Percentiles rank a stretch among this genome's conserved stretches.
These are phyloP conservation scores for Azolla pinnata DNA, from an alignment of 75 land plant species.

Conservation along the genomic window DNA sequence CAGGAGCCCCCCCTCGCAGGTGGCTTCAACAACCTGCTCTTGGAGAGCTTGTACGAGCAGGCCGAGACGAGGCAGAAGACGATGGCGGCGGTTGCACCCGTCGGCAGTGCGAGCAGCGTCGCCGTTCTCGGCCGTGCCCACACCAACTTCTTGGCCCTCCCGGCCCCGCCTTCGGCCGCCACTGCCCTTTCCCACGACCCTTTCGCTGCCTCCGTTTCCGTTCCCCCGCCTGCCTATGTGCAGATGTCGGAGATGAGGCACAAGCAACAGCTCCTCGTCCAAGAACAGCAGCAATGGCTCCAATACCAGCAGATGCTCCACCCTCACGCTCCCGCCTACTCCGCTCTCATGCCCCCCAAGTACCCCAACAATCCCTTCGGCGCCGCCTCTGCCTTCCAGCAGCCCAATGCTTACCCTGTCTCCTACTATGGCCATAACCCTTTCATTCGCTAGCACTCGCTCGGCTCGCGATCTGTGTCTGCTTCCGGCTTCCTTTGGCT, in stretches of 20 bases:
- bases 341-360: too few species aligned
- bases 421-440: too few species aligned
- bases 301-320: constrained; percentile 65
- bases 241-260: constrained; percentile 81
- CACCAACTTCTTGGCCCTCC: constrained; percentile 54
- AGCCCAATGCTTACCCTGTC: too few species aligned
- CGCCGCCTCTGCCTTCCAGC: too few species aligned
- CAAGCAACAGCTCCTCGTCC: constrained; percentile 66
- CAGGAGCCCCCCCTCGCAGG: constrained; percentile 49
- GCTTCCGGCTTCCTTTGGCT: too few species aligned
- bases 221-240: constrained; percentile 84
- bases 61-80: constrained; percentile 50
- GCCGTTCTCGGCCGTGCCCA: constrained; percentile 41
- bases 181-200: constrained; percentile 54
- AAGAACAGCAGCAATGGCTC: constrained; percentile 81
- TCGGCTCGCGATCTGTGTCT: too few species aligned
- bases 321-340: too few species aligned
- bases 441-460: too few species aligned
- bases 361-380: too few species aligned
- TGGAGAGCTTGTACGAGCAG: constrained; percentile 86
- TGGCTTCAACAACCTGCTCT: constrained; percentile 58
- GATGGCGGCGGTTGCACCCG: constrained; percentile 20
- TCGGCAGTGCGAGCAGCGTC: constrained; percentile 88
- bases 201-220: constrained; percentile 58
- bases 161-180: constrained; percentile 55